Percentiles rank a stretch among this genome's conserved stretches.
Evolutionary conservation across 805 yeast genomes (phyloP).

Genomic region (Candida chauliodis): DNA sequence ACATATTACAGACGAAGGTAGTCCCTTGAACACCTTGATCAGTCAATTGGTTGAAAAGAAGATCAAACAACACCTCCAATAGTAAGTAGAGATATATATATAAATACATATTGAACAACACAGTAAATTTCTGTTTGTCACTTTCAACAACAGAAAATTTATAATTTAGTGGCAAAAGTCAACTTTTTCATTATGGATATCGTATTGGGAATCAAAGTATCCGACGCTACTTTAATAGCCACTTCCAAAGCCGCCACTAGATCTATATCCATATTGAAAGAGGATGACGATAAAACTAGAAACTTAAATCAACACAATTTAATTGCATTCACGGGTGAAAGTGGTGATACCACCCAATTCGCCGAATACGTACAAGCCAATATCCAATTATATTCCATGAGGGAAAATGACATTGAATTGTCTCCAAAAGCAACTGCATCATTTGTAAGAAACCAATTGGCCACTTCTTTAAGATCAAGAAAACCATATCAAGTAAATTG

Average conservation of each 20-base stretch:
- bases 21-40: conserved; percentile 50
- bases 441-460: conserved; percentile 83
- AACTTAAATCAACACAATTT: conserved; percentile 69
- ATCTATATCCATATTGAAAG: conserved; percentile 42
- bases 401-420: conserved; percentile 74
- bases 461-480: conserved; percentile 78
- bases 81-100: background rate
- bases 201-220: conserved; percentile 77
- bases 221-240: conserved; percentile 80
- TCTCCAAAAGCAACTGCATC: conserved; percentile 84
- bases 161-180: conserved; percentile 5
- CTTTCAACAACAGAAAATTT: conserved; percentile 1
- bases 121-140: too few species aligned
- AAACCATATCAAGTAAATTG: conserved; percentile 94
- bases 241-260: conserved; percentile 94
- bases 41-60: conserved; percentile 29
- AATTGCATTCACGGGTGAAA: conserved; percentile 90
- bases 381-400: conserved; percentile 79
- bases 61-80: conserved; percentile 12
- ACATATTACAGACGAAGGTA: conserved; percentile 47
- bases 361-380: conserved; percentile 94
- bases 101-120: background rate
- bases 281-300: conserved; percentile 46
- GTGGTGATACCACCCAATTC: conserved; percentile 95
- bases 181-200: conserved; percentile 81